Conservation (phyloP, 1,284 basidiomycete species). For the Malassezia yamatoensis region DNA sequence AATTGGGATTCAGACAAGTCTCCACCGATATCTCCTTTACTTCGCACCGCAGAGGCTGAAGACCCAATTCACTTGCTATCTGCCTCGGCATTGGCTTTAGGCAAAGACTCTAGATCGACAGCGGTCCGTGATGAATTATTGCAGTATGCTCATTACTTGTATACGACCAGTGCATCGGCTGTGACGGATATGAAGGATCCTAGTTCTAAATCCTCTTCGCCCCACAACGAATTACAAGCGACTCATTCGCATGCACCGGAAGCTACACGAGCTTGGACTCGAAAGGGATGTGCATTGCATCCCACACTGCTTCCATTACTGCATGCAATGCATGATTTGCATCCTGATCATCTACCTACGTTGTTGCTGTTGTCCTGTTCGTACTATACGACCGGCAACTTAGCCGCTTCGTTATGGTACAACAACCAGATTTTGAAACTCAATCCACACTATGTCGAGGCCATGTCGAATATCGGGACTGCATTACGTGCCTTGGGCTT, state of each 20-base stretch:
- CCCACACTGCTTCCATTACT: constrained; percentile 38
- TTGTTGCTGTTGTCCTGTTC: constrained; percentile 41
- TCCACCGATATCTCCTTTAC: constrained; percentile 21
- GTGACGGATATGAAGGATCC: constrained; percentile 12
- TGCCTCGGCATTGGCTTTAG: constrained; percentile 28
- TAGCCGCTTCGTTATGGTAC: constrained; percentile 45
- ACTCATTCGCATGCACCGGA: background rate
- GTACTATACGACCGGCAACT: constrained; percentile 36
- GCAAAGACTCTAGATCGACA: constrained; percentile 24
- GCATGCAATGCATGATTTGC: constrained; percentile 37
- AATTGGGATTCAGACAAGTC: constrained; percentile 6
- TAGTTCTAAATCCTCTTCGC: background rate
- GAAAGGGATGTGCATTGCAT: constrained; percentile 21
- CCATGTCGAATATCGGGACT: constrained; percentile 53
- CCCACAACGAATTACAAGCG: too few relatives aligned
- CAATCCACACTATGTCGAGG: constrained; percentile 50
- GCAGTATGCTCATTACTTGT: constrained; percentile 40
- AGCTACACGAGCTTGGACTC: background rate
- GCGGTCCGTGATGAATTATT: constrained; percentile 40
- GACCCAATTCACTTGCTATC: constrained; percentile 35
- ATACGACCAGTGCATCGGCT: constrained; percentile 23
- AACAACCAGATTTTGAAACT: constrained; percentile 44
- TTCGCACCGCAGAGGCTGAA: constrained; percentile 19
- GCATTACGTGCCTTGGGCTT: constrained; percentile 51
- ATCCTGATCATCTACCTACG: constrained; percentile 35